Evolutionary conservation across 1,139 yeast genomes (phyloP).

Genomic region (Suhomyces atakaporum): DNA sequence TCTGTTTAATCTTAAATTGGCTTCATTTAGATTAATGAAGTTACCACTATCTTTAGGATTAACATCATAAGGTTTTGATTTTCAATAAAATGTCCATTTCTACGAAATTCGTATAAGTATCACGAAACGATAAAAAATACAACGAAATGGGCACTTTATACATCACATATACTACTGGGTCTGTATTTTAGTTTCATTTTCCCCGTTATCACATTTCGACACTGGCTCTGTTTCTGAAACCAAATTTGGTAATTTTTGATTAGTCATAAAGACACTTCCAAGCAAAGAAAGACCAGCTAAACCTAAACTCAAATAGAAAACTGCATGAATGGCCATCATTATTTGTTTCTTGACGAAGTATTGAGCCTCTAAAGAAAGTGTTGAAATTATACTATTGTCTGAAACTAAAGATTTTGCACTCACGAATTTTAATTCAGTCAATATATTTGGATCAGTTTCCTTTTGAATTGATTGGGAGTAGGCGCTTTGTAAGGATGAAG

Average conservation of each 20-base stretch:
- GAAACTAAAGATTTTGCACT: constrained; percentile 19
- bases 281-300: not conserved
- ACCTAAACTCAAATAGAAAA: constrained; percentile 28
- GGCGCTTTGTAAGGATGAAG: constrained; percentile 26
- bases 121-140: too few relatives aligned
- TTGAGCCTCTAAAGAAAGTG: constrained; percentile 27
- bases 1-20: too few relatives aligned
- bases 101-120: too few relatives aligned
- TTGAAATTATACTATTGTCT: constrained; percentile 21
- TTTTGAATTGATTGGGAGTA: constrained; percentile 20
- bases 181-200: too few relatives aligned
- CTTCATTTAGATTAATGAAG: too few relatives aligned
- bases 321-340: constrained; percentile 33
- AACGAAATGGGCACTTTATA: too few relatives aligned
- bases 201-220: too few relatives aligned
- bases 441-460: constrained; percentile 2
- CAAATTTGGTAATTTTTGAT: not conserved
- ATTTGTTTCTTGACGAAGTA: constrained; percentile 29
- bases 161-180: too few relatives aligned
- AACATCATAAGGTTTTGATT: too few relatives aligned
- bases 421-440: constrained; percentile 1
- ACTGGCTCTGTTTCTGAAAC: too few relatives aligned
- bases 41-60: too few relatives aligned
- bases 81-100: too few relatives aligned
- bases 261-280: not conserved